phyloP scores from a whole-genome alignment of 306 rosid genomes.

The Senna tora region DNA sequence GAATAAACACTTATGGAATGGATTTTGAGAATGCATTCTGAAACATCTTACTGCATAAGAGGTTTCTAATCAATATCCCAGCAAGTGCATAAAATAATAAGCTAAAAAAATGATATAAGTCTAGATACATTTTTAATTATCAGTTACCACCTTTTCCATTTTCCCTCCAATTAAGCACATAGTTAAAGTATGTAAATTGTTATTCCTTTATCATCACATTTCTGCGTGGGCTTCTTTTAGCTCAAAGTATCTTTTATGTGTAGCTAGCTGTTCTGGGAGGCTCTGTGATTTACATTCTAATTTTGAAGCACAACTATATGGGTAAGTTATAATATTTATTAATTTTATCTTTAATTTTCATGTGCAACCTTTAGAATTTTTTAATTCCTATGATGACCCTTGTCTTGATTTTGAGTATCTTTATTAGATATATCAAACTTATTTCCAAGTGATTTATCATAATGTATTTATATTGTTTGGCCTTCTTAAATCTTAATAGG shows the following conservation, averaged over 20 bases:
- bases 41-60: background rate
- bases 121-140: slow-evolving; percentile 4
- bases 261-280: slow-evolving; percentile 98
- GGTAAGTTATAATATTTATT: too few species aligned
- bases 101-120: background rate
- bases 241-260: slow-evolving; percentile 26
- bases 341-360: too few species aligned
- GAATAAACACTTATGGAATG: background rate
- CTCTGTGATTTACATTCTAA: too few species aligned
- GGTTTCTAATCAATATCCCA: background rate
- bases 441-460: too few species aligned
- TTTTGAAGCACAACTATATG: too few species aligned
- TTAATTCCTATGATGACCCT: too few species aligned
- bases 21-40: slow-evolving; percentile 1
- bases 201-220: slow-evolving; percentile 25
- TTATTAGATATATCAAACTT: too few species aligned
- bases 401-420: too few species aligned
- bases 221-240: slow-evolving; percentile 15
- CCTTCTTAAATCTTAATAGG: too few species aligned
- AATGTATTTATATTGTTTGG: too few species aligned
- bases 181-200: background rate
- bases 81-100: background rate
- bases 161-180: background rate
- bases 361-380: too few species aligned
- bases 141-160: background rate